A percentile compares a stretch with the other conserved stretches of the same genome.
Conservation (phyloP, 1,139 yeast genomes). For the Yamadazyma spencermartinsiae region DNA sequence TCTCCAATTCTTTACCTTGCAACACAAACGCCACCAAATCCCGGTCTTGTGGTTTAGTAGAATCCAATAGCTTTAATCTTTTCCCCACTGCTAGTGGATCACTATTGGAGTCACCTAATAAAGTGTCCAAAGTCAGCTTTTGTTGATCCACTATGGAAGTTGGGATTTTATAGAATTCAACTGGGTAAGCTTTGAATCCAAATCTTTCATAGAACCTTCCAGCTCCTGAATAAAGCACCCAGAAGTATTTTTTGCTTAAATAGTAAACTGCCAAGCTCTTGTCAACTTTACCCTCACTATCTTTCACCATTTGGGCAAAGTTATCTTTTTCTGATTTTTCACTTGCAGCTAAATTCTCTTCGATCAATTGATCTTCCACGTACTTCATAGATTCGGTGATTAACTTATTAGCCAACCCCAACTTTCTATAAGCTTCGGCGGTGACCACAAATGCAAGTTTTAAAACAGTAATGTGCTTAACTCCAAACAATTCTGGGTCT, state of each 20-base stretch:
- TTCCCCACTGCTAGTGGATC: conserved; percentile 24
- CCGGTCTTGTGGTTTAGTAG: conserved; percentile 27
- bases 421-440: conserved; percentile 24
- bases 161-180: conserved; percentile 39
- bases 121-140: conserved; percentile 21
- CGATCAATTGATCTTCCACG: conserved; percentile 32
- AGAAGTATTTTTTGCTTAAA: conserved; percentile 37
- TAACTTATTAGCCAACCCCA: conserved; percentile 33
- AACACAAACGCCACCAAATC: conserved; percentile 33
- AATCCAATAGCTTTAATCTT: conserved; percentile 28
- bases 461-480: conserved; percentile 29
- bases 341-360: conserved; percentile 24
- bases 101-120: conserved; percentile 18
- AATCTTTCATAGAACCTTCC: conserved; percentile 34
- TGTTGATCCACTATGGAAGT: conserved; percentile 22
- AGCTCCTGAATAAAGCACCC: conserved; percentile 41
- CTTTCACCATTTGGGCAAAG: conserved; percentile 33
- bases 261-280: conserved; percentile 33
- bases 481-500: conserved; percentile 36
- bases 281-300: conserved; percentile 31
- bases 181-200: conserved; percentile 41
- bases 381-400: conserved; percentile 30
- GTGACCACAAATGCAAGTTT: conserved; percentile 33
- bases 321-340: conserved; percentile 25
- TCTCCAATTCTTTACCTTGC: conserved; percentile 38